phyloP scores from a whole-genome alignment of 2,329 filamentous ascomycete species.

The Diaporthe citrichinensis region DNA sequence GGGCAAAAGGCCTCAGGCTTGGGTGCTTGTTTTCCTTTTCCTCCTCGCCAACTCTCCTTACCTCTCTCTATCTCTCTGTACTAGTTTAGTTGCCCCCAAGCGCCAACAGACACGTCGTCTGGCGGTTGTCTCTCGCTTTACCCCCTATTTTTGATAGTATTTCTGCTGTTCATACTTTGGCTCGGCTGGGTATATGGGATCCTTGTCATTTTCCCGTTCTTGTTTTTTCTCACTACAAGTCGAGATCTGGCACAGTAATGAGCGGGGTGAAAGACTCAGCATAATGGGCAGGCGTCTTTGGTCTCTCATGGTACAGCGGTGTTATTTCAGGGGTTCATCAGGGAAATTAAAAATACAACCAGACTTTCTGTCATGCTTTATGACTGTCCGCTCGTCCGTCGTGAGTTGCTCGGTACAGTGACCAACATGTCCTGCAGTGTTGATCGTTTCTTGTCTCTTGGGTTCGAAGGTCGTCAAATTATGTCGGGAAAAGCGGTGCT shows the following conservation, averaged over 20 bases:
- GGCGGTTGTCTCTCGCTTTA: slow-evolving; percentile 13
- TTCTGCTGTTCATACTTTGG: slow-evolving; percentile 32
- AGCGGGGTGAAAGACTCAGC: slow-evolving; percentile 28
- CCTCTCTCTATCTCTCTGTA: slow-evolving; percentile 23
- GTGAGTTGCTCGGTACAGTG: neutral
- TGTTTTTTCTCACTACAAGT: neutral
- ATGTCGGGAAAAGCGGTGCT: neutral
- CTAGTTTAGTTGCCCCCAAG: neutral
- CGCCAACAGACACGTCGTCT: slow-evolving; percentile 4
- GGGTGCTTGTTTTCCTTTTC: slow-evolving; percentile 3
- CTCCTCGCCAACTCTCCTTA: neutral
- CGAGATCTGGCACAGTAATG: slow-evolving; percentile 30
- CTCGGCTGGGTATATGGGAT: slow-evolving; percentile 28
- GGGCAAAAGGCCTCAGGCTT: slow-evolving; percentile 10
- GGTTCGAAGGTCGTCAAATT: too few relatives aligned
- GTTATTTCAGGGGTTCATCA: neutral
- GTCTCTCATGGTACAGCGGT: slow-evolving; percentile 21
- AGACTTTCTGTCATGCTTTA: neutral
- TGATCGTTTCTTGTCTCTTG: neutral
- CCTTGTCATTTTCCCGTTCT: neutral
- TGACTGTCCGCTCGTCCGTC: neutral
- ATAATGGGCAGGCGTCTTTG: slow-evolving; percentile 23
- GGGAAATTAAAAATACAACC: slow-evolving; percentile 18
- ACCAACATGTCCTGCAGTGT: neutral
- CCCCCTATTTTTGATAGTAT: neutral